These are phyloP conservation scores for Mortierella sp. DNA, from an alignment of 371 early-diverging fungal species.

Conservation along the genomic window DNA sequence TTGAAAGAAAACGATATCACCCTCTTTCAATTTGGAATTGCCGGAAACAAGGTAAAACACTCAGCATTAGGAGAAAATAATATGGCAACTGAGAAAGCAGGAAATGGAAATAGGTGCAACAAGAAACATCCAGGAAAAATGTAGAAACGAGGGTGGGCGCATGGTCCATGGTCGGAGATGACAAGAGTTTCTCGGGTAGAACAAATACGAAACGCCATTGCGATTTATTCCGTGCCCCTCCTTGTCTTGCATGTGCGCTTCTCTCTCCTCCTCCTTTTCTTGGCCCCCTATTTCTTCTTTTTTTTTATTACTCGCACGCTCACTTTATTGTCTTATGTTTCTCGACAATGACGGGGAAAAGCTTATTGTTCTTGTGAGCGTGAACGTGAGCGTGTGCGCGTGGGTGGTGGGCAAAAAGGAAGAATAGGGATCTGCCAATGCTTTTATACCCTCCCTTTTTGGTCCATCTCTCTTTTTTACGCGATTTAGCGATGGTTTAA, in stretches of 20 bases:
- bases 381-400: background rate
- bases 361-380: background rate
- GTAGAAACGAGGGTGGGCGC: conserved; percentile 2
- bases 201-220: background rate
- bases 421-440: background rate
- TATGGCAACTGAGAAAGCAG: background rate
- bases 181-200: background rate
- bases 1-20: conserved; percentile 87
- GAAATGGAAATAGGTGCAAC: background rate
- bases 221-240: background rate
- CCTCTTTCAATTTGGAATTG: conserved; percentile 95
- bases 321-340: background rate
- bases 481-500: conserved; percentile 21
- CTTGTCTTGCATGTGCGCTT: conserved; percentile 4
- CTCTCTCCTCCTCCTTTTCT: background rate
- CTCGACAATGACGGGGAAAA: background rate
- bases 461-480: background rate
- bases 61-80: background rate
- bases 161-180: background rate
- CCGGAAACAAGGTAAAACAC: conserved; percentile 91
- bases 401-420: background rate
- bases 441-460: background rate
- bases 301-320: background rate
- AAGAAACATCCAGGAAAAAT: background rate
- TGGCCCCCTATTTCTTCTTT: background rate